Evolutionary conservation across 805 yeast genomes (phyloP).

Genomic region (Torulaspora gathmanii): DNA sequence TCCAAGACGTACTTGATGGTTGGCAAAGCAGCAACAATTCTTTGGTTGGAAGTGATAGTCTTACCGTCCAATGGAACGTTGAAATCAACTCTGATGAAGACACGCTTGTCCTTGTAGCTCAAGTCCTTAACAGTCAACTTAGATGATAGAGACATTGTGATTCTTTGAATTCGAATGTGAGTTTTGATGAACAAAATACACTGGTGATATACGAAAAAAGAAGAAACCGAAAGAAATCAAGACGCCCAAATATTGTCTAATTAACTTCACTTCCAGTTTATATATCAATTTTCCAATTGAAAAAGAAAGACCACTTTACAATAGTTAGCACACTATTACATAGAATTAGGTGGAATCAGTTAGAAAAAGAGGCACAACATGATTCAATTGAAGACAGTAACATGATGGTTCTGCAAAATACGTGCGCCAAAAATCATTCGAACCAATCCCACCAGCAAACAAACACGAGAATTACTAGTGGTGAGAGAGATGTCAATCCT

Average conservation of each 20-base stretch:
- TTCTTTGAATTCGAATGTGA: conserved; percentile 3
- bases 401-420: conserved; percentile 10
- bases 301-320: conserved; percentile 1
- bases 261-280: conserved; percentile 1
- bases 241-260: not conserved
- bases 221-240: not conserved
- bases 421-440: not conserved
- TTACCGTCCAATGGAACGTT: conserved; percentile 93
- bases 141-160: conserved; percentile 81
- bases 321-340: not conserved
- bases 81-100: conserved; percentile 97
- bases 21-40: conserved; percentile 99
- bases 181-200: conserved; percentile 12
- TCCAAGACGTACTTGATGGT: conserved; percentile 93
- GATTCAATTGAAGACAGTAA: conserved; percentile 3
- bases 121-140: conserved; percentile 92
- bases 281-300: conserved; percentile 9
- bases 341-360: conserved; percentile 7
- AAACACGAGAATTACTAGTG: not conserved
- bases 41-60: conserved; percentile 97
- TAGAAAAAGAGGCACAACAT: conserved; percentile 1
- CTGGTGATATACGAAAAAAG: conserved; percentile 2
- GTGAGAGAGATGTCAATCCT: not conserved
- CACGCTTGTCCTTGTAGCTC: conserved; percentile 83
- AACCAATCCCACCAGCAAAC: not conserved